Base-by-base conservation (phyloP, 805 yeast species). In the Candida ficus region DNA sequence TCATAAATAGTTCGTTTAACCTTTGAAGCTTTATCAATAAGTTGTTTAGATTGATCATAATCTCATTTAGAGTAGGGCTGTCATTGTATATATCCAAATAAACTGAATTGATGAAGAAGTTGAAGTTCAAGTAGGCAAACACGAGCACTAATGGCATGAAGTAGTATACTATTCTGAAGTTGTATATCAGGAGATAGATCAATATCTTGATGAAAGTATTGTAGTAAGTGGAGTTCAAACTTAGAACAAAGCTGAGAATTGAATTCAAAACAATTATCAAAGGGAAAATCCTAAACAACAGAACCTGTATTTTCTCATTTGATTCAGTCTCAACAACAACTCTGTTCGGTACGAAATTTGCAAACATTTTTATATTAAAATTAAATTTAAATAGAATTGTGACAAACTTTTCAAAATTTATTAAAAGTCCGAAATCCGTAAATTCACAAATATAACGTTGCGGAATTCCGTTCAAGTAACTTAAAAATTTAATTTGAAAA, bases 41-140 rank as follows among this genome's bases (percentile, higher is more conserved):
- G 21, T 41, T 41, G 30, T 33, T 33, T 26, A 41, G n/a, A 16
- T 30, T 27, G 16, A 29, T 29, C 40, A 37, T 36, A 4, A 41
- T 41, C 16, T 41, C 44, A 19, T 28, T 33, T 8, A 41, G 14
- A 5, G 44, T 41, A 22, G 44, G 44, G 22, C 31, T 22, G 13
- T 36, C 40, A 20, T 41, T 29, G 14, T 37, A 41, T 12, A 41
- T 41, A 18, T 41, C 44, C 27, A 41, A 10, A 25, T 41, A 41
- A 14, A 41, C 16, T 22, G 44, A 36, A 19, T 41, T 41, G 28
- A 41, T 27, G 16, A 41, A 41, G 33, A 41, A 41, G 27, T 41
- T 41, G 35, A 36, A 13, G 32, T 37, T 36, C 12, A 29, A 33
- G 26, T 41, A 41, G 17, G 29, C n/a, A 21, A 41, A 36, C 20